Evolutionary conservation across 371 early-diverging fungal genomes (phyloP), one percentile per base, ranked within the genome.

Genomic region (Basidiobolus meristosporus): DNA sequence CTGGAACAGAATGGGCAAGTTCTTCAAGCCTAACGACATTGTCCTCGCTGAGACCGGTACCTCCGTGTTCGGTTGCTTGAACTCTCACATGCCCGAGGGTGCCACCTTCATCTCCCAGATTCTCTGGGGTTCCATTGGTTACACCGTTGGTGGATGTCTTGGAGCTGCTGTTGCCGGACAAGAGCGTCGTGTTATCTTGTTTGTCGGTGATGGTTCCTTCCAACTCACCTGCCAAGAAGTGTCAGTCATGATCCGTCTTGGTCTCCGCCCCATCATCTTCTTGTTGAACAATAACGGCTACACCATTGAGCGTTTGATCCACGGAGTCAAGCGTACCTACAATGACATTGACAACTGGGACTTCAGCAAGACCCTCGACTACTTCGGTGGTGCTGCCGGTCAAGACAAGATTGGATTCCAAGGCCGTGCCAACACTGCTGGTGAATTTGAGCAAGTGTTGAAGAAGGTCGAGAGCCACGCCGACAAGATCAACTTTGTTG

Each of bases 201-300:
- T 66, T 38, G 60, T 64, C 2, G 70, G 67, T 31, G 67, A 69
- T 43, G 70, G 67, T 2, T 59, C 62, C 3, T 64, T 60, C 51
- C 68, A 68, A 38, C 17, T 68, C 34, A 62, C 65, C 2, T 58
- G 48, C 7, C 58, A 60, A 35, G 65, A 61, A 38, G 34, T 68
- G 2, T 60, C 63, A 11, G 59, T 56, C n/a, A 56, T 62, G 45
- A 49, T 63, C n/a, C 62, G 63, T 18, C 53, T 57, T 36, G 62
- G 61, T n/a, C 34, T 62, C 7, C 53, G 49, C 1, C 63, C 62
- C 12, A 54, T 60, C 18, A 63, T 69, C 16, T 41, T 66, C 35
- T 34, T 69, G 19, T 26, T 69, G 26, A 66, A 64, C 43, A 69
- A 69, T 28, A 55, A 62, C 15, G 70, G 67, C 16, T 69, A 66